Evolutionary conservation across 2,329 filamentous ascomycete species (phyloP).

Genomic region (Plectosphaerella plurivora): DNA sequence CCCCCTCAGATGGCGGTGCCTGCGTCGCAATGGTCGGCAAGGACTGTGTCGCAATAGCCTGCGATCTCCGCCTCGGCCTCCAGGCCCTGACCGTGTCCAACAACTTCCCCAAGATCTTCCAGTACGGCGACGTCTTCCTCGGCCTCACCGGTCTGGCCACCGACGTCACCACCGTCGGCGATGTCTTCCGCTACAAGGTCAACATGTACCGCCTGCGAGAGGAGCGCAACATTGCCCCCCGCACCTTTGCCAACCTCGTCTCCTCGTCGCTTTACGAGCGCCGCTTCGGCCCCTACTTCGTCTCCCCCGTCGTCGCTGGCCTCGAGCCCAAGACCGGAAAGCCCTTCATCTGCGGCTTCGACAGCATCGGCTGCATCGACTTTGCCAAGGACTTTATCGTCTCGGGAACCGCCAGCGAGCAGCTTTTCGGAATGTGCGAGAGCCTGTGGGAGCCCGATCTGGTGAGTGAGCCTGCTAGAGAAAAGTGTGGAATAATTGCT

Average conservation of each 20-base stretch:
- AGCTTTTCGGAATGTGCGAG: slow-evolving; percentile 98
- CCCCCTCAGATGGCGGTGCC: slow-evolving; percentile 70
- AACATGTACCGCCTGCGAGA: slow-evolving; percentile 99
- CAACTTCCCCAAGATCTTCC: slow-evolving; percentile 99
- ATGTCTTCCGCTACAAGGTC: slow-evolving; percentile 99
- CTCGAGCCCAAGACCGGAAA: slow-evolving; percentile 90
- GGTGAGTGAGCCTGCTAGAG: slow-evolving; percentile 46
- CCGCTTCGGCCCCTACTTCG: slow-evolving; percentile 94
- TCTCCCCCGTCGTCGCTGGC: slow-evolving; percentile 89
- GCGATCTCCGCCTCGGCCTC: slow-evolving; percentile 94
- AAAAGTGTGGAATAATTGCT: slow-evolving; percentile 4
- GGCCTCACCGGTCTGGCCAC: slow-evolving; percentile 91
- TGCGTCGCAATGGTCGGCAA: slow-evolving; percentile 99
- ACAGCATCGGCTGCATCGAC: slow-evolving; percentile 98
- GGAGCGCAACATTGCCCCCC: slow-evolving; percentile 91
- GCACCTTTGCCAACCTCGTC: slow-evolving; percentile 95
- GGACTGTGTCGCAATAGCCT: slow-evolving; percentile 98
- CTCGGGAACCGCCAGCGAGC: slow-evolving; percentile 90
- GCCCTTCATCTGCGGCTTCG: slow-evolving; percentile 98
- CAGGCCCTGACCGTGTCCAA: slow-evolving; percentile 97
- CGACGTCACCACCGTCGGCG: slow-evolving; percentile 88
- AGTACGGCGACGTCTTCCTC: slow-evolving; percentile 92
- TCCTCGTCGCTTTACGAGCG: slow-evolving; percentile 87
- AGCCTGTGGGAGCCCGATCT: slow-evolving; percentile 96
- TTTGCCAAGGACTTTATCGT: slow-evolving; percentile 99